These are phyloP conservation scores for Pichia kluyveri DNA, from an alignment of 805 yeast species.

Conservation along the genomic window DNA sequence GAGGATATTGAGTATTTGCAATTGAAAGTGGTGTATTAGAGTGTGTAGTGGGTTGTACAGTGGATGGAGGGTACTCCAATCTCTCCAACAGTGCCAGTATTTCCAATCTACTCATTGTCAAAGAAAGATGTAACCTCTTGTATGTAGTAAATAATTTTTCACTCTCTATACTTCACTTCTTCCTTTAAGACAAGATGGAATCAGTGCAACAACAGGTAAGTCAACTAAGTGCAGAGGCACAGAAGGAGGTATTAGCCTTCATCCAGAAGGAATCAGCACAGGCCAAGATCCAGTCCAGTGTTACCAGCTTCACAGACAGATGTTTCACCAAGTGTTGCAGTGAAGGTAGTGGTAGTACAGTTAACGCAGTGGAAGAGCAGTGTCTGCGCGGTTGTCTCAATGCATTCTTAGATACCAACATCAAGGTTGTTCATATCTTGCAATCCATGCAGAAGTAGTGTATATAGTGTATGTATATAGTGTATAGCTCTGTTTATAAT, in stretches of 20 bases:
- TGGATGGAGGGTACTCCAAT: background rate
- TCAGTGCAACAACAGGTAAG: constrained; percentile 2
- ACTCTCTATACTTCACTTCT: too few relatives aligned
- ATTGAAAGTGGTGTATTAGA: too few relatives aligned
- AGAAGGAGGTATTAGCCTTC: constrained; percentile 66
- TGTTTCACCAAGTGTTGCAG: constrained; percentile 83
- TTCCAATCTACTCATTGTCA: background rate
- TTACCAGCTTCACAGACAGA: constrained; percentile 81
- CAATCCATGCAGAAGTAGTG: constrained; percentile 13
- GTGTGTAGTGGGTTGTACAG: background rate
- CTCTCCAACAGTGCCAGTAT: background rate
- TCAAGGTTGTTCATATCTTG: constrained; percentile 59
- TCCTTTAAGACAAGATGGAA: too few relatives aligned
- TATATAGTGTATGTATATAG: background rate
- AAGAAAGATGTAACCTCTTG: too few relatives aligned
- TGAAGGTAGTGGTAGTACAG: constrained; percentile 30
- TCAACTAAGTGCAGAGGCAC: constrained; percentile 55
- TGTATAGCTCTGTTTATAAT: background rate
- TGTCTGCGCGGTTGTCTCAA: constrained; percentile 79
- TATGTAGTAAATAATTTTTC: too few relatives aligned
- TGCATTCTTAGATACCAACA: constrained; percentile 80
- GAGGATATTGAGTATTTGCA: too few relatives aligned
- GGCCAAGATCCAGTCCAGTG: constrained; percentile 78
- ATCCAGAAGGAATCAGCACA: constrained; percentile 78
- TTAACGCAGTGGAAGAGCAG: constrained; percentile 36